Conservation (phyloP, 805 yeast genomes). For the Torulaspora franciscae region DNA sequence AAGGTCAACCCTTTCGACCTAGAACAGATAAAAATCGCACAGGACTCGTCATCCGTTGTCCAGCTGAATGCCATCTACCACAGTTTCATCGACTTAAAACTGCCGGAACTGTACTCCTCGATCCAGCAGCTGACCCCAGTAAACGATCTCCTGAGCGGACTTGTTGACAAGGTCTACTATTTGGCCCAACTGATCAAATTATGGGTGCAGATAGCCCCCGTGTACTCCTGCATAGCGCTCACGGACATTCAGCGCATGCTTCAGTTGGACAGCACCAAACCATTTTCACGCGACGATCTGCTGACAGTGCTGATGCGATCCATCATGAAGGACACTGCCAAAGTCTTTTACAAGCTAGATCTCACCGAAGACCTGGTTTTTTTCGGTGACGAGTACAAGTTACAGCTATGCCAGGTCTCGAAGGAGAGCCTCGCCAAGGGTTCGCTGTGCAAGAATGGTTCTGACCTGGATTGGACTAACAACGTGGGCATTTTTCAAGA, state of each 20-base stretch:
- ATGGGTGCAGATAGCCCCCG: slow-evolving; percentile 28
- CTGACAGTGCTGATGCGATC: slow-evolving; percentile 30
- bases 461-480: slow-evolving; percentile 23
- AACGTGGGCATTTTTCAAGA: slow-evolving; percentile 23
- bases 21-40: slow-evolving; percentile 27
- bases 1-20: slow-evolving; percentile 31
- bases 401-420: slow-evolving; percentile 16
- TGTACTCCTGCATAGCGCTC: slow-evolving; percentile 29
- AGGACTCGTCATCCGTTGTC: slow-evolving; percentile 12
- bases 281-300: slow-evolving; percentile 23
- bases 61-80: slow-evolving; percentile 16
- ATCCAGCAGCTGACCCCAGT: slow-evolving; percentile 14
- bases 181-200: slow-evolving; percentile 22
- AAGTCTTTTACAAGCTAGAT: slow-evolving; percentile 29
- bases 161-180: slow-evolving; percentile 17
- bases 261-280: slow-evolving; percentile 4
- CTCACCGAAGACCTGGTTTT: slow-evolving; percentile 26
- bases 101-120: slow-evolving; percentile 12
- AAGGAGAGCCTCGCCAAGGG: slow-evolving; percentile 10
- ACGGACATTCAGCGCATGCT: slow-evolving; percentile 22
- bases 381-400: slow-evolving; percentile 28
- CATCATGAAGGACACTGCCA: slow-evolving; percentile 26
- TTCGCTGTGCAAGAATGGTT: background rate
- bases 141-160: slow-evolving; percentile 7
- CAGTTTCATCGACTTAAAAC: slow-evolving; percentile 14